phyloP scores from a whole-genome alignment of 805 yeast genomes.

The Yamadazyma endophytica region DNA sequence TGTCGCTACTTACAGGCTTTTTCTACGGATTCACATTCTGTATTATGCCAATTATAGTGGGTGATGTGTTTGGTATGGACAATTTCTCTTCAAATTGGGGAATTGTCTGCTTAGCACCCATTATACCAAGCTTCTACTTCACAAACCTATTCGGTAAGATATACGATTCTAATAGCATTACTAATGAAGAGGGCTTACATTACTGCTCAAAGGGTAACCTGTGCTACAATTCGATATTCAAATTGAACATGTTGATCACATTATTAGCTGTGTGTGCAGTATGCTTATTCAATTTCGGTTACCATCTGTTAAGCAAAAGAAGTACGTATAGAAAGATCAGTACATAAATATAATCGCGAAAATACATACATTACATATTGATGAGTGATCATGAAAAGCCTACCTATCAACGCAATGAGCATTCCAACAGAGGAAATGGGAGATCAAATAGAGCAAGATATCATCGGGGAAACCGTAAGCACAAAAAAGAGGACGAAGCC shows the following conservation, averaged over 20 bases:
- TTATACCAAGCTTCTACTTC: slow-evolving; percentile 54
- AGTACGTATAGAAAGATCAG: neutral
- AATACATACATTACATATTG: too few species aligned
- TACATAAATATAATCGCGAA: too few species aligned
- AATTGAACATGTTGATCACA: slow-evolving; percentile 23
- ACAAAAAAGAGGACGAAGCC: too few species aligned
- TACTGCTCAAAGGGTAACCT: slow-evolving; percentile 28
- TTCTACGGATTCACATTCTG: slow-evolving; percentile 75
- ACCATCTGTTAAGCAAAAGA: slow-evolving; percentile 4
- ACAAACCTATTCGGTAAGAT: slow-evolving; percentile 60
- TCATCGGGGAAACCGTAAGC: too few species aligned
- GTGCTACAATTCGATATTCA: slow-evolving; percentile 46
- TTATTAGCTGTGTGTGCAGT: slow-evolving; percentile 11
- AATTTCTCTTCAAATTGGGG: slow-evolving; percentile 76
- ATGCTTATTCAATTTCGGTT: slow-evolving; percentile 9
- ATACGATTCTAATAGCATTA: slow-evolving; percentile 46
- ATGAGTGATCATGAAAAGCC: too few species aligned
- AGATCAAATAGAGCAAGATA: too few species aligned
- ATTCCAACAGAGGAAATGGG: too few species aligned
- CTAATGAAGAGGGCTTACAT: slow-evolving; percentile 7
- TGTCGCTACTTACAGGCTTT: slow-evolving; percentile 59
- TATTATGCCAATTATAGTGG: slow-evolving; percentile 68
- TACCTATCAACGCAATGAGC: too few species aligned
- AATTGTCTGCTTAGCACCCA: slow-evolving; percentile 60
- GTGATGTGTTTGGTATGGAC: slow-evolving; percentile 68